Evolutionary conservation across 1,139 yeast species (phyloP), one percentile per base, ranked within the genome.

Genomic region (Trichomonascaceae sp.): DNA sequence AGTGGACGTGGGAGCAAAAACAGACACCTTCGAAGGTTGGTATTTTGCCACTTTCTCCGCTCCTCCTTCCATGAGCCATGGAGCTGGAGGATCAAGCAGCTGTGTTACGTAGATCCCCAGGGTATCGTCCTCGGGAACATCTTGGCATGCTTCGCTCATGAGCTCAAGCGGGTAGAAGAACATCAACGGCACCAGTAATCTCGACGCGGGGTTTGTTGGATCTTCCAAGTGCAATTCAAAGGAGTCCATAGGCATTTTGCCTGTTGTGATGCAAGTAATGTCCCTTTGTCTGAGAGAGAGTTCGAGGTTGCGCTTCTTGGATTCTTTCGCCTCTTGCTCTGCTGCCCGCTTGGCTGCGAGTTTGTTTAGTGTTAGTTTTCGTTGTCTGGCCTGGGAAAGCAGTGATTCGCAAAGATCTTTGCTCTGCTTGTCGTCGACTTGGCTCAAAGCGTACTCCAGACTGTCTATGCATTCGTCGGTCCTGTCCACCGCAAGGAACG

Each of bases 111-210:
- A 43, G 5, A 50, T 54, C 4, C 40, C 42, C 4, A 60, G 74
- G 0, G 89, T 70, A 49, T 81, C 93, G 39, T 89, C 71, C 11
- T 80, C 67, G 40, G 77, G 77, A 34, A 49, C 69, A 40, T 76
- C 76, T 4, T 76, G 81, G 26, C 87, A 62, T 45, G 76, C 76
- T 54, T 87, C 96, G 44, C 87, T 81, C 51, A 82, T 93, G 51
- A 79, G 80, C 5, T 73, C 74, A 3, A 89, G 70, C 11, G 97
- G 97, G 47, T 85, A 89, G 39, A 87, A 57, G 13, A 85, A 64
- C 62, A 80, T 64, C 0, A 89, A 79, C 0, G 97, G 95, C 45
- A 84, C 69, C 15, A 79, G 67, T 35, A 89, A 59, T 46, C 80
- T 85, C 0, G 94, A 78, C 44, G 80, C 81, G 35, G 78, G 67